Evolutionary conservation across 768 basidiomycete species (phyloP).

Genomic region (Phlebiopsis flavidoalba): DNA sequence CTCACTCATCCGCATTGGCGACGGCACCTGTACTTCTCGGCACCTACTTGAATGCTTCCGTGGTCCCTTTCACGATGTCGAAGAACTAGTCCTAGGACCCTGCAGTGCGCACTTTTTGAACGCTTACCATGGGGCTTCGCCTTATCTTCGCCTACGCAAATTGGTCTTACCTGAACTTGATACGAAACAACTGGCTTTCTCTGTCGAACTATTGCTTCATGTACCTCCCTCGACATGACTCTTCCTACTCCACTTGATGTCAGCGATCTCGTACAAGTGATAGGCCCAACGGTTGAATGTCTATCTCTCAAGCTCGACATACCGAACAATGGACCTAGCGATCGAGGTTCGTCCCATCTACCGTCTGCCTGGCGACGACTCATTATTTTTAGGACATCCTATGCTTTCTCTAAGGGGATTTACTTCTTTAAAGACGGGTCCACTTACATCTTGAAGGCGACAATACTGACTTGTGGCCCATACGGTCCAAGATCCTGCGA

Average conservation of each 20-base stretch:
- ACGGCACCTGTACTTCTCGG: not conserved
- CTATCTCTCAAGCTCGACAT: too few species aligned
- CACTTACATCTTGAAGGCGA: too few species aligned
- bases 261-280: not conserved
- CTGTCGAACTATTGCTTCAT: not conserved
- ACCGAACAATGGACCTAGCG: too few species aligned
- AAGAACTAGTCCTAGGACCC: not conserved
- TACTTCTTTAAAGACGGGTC: too few species aligned
- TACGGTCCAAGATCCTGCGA: too few species aligned
- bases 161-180: not conserved
- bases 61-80: not conserved
- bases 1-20: not conserved
- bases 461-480: too few species aligned
- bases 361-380: not conserved
- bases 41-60: not conserved
- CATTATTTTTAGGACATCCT: not conserved
- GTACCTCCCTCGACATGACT: not conserved
- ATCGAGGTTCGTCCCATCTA: too few species aligned
- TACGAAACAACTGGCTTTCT: not conserved
- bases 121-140: not conserved
- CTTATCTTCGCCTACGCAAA: not conserved
- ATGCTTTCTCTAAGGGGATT: not conserved
- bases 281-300: not conserved
- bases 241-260: not conserved
- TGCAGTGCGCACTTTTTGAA: not conserved